Evolutionary conservation across 306 rosid genomes (phyloP).

Genomic region (Pyrus pyrifolia): DNA sequence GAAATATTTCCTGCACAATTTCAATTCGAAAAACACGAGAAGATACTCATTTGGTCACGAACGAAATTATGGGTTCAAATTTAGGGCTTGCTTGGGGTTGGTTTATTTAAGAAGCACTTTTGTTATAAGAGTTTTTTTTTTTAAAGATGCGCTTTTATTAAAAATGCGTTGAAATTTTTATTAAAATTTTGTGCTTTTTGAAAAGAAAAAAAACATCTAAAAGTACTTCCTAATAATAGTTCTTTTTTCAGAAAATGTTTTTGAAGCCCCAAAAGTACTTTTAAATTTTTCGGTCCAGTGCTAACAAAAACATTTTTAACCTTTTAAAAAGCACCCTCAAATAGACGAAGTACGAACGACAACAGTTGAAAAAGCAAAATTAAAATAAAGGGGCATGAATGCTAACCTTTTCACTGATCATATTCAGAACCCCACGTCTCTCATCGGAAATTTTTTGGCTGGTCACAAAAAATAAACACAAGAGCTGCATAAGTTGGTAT

Average conservation of each 20-base stretch:
- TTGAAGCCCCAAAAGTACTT: too few species aligned
- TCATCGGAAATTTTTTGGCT: conserved; percentile 39
- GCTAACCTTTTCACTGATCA: conserved; percentile 59
- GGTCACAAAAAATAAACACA: conserved; percentile 7
- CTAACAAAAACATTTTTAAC: too few species aligned
- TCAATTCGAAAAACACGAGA: not conserved
- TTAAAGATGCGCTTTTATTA: too few species aligned
- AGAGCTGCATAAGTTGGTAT: not conserved
- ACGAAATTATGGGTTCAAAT: not conserved
- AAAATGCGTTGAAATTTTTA: not conserved
- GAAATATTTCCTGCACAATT: not conserved
- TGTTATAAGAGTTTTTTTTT: not conserved
- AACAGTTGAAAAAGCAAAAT: not conserved
- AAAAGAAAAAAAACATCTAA: too few species aligned
- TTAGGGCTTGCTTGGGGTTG: not conserved
- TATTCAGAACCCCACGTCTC: conserved; percentile 42
- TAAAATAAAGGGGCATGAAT: not conserved
- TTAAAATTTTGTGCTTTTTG: too few species aligned
- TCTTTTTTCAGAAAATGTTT: too few species aligned
- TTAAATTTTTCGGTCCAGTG: too few species aligned
- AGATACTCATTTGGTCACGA: not conserved
- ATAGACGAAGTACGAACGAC: not conserved
- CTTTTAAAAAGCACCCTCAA: too few species aligned
- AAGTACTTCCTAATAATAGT: too few species aligned
- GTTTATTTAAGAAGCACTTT: too few species aligned